Evolutionary conservation across 805 yeast genomes (phyloP).

Genomic region (Hemisphaericaspora nanyangensis): DNA sequence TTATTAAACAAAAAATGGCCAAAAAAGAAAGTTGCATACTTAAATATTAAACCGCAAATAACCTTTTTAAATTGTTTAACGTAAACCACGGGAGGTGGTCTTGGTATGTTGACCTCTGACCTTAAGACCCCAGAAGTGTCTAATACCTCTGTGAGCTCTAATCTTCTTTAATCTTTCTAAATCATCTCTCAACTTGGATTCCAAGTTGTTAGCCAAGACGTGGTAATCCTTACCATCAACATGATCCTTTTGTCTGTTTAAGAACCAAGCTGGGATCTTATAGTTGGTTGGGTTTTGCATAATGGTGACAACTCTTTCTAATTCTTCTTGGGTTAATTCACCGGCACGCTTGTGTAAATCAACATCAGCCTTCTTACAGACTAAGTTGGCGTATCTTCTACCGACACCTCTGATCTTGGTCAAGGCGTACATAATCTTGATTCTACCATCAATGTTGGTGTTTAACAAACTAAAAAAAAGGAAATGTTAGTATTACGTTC

Average conservation of each 20-base stretch:
- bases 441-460: conserved; percentile 99
- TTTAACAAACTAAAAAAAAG: conserved; percentile 83
- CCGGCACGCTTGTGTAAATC: conserved; percentile 99
- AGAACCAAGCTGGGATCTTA: conserved; percentile 99
- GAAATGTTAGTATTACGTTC: conserved; percentile 25
- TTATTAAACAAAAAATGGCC: background rate
- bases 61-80: conserved; percentile 16
- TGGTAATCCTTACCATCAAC: conserved; percentile 99
- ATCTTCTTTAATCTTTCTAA: conserved; percentile 99
- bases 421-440: conserved; percentile 99
- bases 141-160: conserved; percentile 99
- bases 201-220: conserved; percentile 97
- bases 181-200: conserved; percentile 99
- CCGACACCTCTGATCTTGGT: conserved; percentile 99
- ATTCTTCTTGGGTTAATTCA: conserved; percentile 99
- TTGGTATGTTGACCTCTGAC: conserved; percentile 99
- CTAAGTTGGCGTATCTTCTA: conserved; percentile 99
- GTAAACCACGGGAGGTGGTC: conserved; percentile 94
- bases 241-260: conserved; percentile 98
- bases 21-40: too few species aligned
- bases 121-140: conserved; percentile 99
- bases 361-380: conserved; percentile 99
- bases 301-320: conserved; percentile 99
- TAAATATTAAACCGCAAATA: too few species aligned
- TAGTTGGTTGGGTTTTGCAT: conserved; percentile 99